A percentile compares a stretch with the other conserved stretches of the same genome.
phyloP scores from a whole-genome alignment of 768 basidiomycete genomes.

The Pleurotus sapidus region DNA sequence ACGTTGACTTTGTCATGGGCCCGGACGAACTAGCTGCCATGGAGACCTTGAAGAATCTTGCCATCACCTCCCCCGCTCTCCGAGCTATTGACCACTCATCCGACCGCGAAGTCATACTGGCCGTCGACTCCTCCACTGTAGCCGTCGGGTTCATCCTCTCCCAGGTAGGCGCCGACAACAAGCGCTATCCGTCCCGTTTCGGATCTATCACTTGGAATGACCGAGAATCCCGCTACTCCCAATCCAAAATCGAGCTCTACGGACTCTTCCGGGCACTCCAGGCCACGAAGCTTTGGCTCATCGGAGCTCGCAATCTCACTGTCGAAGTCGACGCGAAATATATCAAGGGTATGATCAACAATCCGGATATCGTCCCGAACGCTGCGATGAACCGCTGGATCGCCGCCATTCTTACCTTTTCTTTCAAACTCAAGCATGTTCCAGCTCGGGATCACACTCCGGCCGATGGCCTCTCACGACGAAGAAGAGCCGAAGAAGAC shows the following conservation, averaged over 20 bases:
- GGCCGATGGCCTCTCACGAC: neutral
- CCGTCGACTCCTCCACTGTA: slow-evolving; percentile 26
- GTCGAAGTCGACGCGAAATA: slow-evolving; percentile 31
- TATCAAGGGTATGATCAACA: slow-evolving; percentile 28
- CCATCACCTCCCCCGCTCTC: slow-evolving; percentile 18
- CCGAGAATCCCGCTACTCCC: slow-evolving; percentile 23
- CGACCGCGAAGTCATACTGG: slow-evolving; percentile 18
- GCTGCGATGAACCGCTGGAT: slow-evolving; percentile 23
- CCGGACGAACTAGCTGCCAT: slow-evolving; percentile 16
- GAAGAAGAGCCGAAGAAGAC: slow-evolving; percentile 8
- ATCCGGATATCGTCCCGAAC: slow-evolving; percentile 28
- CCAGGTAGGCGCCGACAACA: slow-evolving; percentile 16
- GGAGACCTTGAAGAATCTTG: slow-evolving; percentile 16
- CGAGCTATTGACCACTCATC: slow-evolving; percentile 25
- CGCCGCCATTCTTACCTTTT: slow-evolving; percentile 21
- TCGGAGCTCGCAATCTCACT: slow-evolving; percentile 20
- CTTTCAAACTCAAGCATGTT: slow-evolving; percentile 21
- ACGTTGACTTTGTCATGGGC: slow-evolving; percentile 26
- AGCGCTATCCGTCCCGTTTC: slow-evolving; percentile 19
- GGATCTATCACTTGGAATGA: slow-evolving; percentile 30
- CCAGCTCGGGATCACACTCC: slow-evolving; percentile 15
- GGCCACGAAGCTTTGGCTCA: slow-evolving; percentile 16
- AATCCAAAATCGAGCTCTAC: slow-evolving; percentile 34
- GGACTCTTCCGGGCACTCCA: slow-evolving; percentile 22
- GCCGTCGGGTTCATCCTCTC: slow-evolving; percentile 18